Base-by-base conservation (phyloP, 371 early-diverging fungal species). In the Mortierella sp. region DNA sequence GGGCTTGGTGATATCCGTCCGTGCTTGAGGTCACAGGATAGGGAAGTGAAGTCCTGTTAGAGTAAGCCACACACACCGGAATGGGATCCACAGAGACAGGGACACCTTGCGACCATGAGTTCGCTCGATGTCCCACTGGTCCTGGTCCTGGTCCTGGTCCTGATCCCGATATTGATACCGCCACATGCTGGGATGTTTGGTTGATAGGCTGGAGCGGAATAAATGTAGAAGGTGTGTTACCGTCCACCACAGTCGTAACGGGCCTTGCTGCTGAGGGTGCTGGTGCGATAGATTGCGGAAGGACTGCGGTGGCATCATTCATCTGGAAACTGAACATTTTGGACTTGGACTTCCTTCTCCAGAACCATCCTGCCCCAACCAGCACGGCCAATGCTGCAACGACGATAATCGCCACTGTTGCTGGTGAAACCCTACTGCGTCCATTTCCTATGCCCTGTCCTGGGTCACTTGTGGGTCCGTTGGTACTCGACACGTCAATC, bases 301-400 rank as follows among this genome's bases (percentile, higher is more conserved):
- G n/a, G n/a, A 12, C 24, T 15, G 50, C 48, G 12, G 28, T 15
- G 7, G 51, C n/a, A 53, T 15, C 9, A 11, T 5, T 53, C 23
- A 23, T 27, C 31, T 39, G n/a, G n/a, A 19, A 31, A 26, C n/a
- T 4, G 6, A 28, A 19, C 28, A 39, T 3, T 30, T 41, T 50
- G 17, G 48, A 6, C 23, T 48, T 58, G 14, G 23, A 1, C 9
- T 37, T 26, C n/a, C 58, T 48, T 39, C 44, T 58, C 60, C 50
- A 60, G 42, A 41, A 11, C 17, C 14, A 31, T 0, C 26, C 47
- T 31, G 21, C 46, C 6, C 32, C 56, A 4, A 21, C 32, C 15
- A 21, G 21, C n/a, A 56, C 4, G 2, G 41, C 47, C 12, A 41
- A 30, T 4, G 31, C 31, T 9, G 15, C 30, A 23, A 47, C 28